Conservation (phyloP, 306 rosid species). For the Erythrophleum fordii region DNA sequence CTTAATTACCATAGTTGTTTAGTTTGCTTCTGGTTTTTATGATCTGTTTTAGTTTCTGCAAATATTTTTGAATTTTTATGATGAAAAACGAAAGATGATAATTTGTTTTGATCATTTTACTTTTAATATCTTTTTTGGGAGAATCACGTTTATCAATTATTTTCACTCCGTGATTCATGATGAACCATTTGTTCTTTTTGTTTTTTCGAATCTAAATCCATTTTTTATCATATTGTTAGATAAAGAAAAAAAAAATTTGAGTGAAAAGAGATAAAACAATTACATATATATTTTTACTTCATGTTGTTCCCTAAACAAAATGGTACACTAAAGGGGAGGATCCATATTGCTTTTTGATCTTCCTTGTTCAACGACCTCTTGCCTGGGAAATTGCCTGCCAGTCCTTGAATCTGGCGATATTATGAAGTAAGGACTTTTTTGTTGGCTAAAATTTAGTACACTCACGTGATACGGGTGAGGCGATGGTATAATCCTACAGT, state of each 20-base stretch:
- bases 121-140: no score
- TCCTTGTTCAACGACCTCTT: not conserved
- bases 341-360: not conserved
- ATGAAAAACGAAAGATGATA: no score
- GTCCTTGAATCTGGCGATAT: not conserved
- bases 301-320: no score
- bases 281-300: no score
- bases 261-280: no score
- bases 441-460: not conserved
- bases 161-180: not conserved
- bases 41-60: not conserved
- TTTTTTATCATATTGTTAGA: no score
- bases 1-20: not conserved
- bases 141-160: no score
- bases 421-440: not conserved
- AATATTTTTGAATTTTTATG: not conserved
- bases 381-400: not conserved
- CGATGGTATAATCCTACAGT: not conserved
- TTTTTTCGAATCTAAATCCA: no score
- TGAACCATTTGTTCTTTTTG: not conserved
- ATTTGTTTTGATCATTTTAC: no score
- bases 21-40: not conserved
- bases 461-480: conserved; percentile 1
- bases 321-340: no score
- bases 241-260: no score